A percentile compares a stretch with the other conserved stretches of the same genome.
Evolutionary conservation across 306 rosid species (phyloP).

Genomic region (Mimosa bimucronata): DNA sequence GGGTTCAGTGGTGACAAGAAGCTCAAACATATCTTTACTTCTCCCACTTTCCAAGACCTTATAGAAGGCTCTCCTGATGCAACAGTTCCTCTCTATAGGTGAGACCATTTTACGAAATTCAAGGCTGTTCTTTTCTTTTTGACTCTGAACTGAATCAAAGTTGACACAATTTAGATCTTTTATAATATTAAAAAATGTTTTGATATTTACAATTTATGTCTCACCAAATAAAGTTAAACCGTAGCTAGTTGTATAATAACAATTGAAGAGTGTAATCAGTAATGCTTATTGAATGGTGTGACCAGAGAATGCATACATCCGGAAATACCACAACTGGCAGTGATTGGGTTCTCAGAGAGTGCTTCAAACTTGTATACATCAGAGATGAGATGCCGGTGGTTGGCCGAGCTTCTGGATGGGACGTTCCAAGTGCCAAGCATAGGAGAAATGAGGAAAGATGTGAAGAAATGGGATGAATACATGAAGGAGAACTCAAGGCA

Average conservation of each 20-base stretch:
- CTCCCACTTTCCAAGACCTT: constrained; percentile 54
- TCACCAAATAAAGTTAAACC: neutral
- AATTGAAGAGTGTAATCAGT: neutral
- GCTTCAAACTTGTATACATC: constrained; percentile 58
- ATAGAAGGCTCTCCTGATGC: constrained; percentile 44
- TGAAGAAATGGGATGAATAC: constrained; percentile 47
- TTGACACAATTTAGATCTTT: neutral
- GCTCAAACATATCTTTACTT: constrained; percentile 58
- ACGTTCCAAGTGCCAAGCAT: constrained; percentile 62
- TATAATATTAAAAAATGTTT: neutral
- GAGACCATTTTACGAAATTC: neutral
- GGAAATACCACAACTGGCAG: constrained; percentile 50
- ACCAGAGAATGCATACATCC: constrained; percentile 54
- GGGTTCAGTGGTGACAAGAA: constrained; percentile 67
- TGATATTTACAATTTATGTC: neutral
- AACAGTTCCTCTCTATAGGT: constrained; percentile 67
- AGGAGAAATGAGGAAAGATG: constrained; percentile 61
- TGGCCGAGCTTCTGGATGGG: constrained; percentile 63
- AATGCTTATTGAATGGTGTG: neutral
- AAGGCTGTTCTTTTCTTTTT: neutral
- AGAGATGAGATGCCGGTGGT: constrained; percentile 73
- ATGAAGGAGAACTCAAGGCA: constrained; percentile 43
- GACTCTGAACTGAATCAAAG: neutral
- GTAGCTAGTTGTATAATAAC: neutral
- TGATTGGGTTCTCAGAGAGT: constrained; percentile 55